Base-by-base conservation (phyloP, 106 monocot genomes). In the Chionographis japonica region DNA sequence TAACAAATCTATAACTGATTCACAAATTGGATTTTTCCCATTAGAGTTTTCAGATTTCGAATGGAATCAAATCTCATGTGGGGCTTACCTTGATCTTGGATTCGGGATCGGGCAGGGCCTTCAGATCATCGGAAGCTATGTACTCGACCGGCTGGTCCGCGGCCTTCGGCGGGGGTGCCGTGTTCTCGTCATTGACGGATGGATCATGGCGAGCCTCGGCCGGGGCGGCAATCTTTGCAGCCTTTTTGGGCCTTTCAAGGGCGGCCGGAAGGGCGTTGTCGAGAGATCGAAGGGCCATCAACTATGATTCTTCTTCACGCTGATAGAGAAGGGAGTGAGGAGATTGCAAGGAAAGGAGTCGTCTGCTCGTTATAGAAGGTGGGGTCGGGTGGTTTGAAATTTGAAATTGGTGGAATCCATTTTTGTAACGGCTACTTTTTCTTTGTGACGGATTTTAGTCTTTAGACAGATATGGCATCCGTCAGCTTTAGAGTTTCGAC, bases 231-330 rank as follows among this genome's bases (percentile, higher is more conserved):
- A 81, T 49, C 83, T 86, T 90, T 37, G 86, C 61, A 4, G 76
- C 74, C 85, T 94, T 94, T 74, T 79, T 85, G 43, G 94, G 87
- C 56, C 90, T 68, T 58, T 94, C 84, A 37, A 66, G 52, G 49
- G 54, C 13, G 6, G 60, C 17, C 8, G 88, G 88, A 19, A 90
- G 78, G 8, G 81, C 68, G 56, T 90, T 90, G 74, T 94, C 85
- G 54, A 90, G 75, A 41, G 88, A 79, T 68, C 94, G 68, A 35
- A 94, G 87, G 6, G 90, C 94, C 94, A 94, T 94, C 60, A 58
- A 58, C 27, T 12, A 6, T 54, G 10, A 20, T 55, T 3, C 5
- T 58, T 9, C 12, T 42, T 58, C 6, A 58, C 3, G 37, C 13
- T 27, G 2, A 60, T 9, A 36, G 16, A 14, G 12, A 49, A 50